Conservation (phyloP, 495 filamentous ascomycete genomes). For the Lindgomyces ingoldianus region DNA sequence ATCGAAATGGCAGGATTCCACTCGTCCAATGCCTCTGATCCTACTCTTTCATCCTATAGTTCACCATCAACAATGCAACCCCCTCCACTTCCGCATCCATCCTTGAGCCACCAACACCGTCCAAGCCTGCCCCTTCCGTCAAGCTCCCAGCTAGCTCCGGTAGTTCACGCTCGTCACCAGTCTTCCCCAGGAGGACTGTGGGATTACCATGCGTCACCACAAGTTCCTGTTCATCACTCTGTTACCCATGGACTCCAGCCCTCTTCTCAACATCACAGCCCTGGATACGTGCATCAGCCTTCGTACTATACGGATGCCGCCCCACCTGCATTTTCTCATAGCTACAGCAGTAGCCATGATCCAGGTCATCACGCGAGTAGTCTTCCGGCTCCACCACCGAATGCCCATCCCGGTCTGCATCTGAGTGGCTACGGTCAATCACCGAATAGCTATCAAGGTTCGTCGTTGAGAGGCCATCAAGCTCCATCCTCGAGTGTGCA, state of each 20-base stretch:
- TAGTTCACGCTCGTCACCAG: slow-evolving; percentile 21
- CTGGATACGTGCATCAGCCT: no score
- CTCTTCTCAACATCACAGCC: no score
- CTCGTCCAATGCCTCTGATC: slow-evolving; percentile 15
- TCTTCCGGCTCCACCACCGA: neutral
- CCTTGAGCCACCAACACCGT: slow-evolving; percentile 14
- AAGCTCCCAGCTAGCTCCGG: neutral
- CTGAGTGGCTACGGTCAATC: neutral
- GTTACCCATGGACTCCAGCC: no score
- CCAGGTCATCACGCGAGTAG: no score
- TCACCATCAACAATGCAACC: slow-evolving; percentile 5
- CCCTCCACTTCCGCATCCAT: neutral
- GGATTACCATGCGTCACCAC: slow-evolving; percentile 6
- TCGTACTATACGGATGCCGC: no score
- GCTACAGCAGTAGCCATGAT: no score
- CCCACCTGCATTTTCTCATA: no score
- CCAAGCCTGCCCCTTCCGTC: slow-evolving; percentile 13
- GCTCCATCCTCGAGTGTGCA: no score
- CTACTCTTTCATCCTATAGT: neutral
- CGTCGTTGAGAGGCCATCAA: no score
- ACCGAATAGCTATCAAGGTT: slow-evolving; percentile 15
- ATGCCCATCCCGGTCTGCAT: slow-evolving; percentile 1
- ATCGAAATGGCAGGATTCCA: no score
- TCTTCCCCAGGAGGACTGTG: slow-evolving; percentile 19
- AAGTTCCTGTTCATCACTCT: neutral